Percentiles rank a stretch among this genome's conserved stretches.
Conservation (phyloP, 441 rosid genomes). For the Adansonia grandidieri region DNA sequence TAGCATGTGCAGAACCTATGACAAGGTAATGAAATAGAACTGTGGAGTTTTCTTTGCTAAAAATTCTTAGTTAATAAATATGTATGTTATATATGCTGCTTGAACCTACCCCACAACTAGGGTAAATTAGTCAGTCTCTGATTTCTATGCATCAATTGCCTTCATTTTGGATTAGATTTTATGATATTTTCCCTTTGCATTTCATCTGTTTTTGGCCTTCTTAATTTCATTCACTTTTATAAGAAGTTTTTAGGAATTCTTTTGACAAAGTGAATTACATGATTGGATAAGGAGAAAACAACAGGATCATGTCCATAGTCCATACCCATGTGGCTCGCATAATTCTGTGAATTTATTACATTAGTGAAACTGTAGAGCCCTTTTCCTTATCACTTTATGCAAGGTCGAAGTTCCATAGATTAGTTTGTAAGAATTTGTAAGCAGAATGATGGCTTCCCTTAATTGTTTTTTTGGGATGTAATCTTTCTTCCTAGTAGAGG, state of each 20-base stretch:
- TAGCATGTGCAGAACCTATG: constrained; percentile 63
- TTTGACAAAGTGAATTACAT: not conserved
- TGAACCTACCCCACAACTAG: not conserved
- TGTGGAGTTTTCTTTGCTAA: constrained; percentile 7
- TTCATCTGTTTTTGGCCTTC: not conserved
- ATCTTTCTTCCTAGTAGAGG: not conserved
- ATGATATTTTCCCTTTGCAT: not conserved
- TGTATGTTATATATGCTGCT: not conserved
- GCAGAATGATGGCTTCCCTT: not conserved
- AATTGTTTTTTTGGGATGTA: not conserved
- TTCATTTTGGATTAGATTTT: constrained; percentile 3
- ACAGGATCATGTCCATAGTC: constrained; percentile 3
- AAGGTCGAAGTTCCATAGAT: not conserved
- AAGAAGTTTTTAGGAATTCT: not conserved
- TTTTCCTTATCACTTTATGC: not conserved
- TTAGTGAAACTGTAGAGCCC: not conserved
- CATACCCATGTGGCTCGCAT: not conserved
- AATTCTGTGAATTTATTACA: not conserved
- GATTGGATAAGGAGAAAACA: not conserved
- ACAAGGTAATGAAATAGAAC: constrained; percentile 55
- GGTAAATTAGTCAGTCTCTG: constrained; percentile 7
- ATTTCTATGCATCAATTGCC: not conserved
- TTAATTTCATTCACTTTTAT: not conserved
- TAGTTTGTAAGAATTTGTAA: constrained; percentile 10
- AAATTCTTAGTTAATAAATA: not conserved